Percentiles rank a stretch among this genome's conserved stretches.
These are phyloP conservation scores for Termitomyces sp. DNA, from an alignment of 768 basidiomycete genomes.

Conservation along the genomic window DNA sequence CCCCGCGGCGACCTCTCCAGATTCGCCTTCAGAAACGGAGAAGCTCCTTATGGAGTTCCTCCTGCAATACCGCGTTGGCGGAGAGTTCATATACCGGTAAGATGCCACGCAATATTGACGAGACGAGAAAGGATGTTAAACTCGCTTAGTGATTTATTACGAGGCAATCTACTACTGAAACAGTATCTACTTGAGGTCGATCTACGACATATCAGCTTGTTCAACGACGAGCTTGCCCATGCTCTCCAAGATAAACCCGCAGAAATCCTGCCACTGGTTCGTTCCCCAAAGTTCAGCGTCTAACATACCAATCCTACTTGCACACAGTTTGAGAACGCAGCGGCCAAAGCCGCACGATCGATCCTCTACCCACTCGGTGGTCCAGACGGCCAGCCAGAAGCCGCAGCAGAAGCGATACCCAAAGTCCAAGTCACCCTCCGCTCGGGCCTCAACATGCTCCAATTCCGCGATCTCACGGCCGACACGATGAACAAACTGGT, in stretches of 20 bases:
- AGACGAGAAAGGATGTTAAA: neutral
- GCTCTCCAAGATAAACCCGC: constrained; percentile 85
- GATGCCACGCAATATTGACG: constrained; percentile 12
- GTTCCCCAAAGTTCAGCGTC: constrained; percentile 16
- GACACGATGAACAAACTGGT: constrained; percentile 95
- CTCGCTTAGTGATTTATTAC: constrained; percentile 67
- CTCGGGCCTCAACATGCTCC: constrained; percentile 89
- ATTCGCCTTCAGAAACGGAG: constrained; percentile 77
- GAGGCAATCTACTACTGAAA: constrained; percentile 84
- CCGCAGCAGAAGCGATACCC: constrained; percentile 36
- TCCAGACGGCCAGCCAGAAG: constrained; percentile 35
- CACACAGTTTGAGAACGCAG: constrained; percentile 86
- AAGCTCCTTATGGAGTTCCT: constrained; percentile 81
- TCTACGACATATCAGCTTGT: constrained; percentile 69
- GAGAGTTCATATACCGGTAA: constrained; percentile 89
- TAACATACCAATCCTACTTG: neutral
- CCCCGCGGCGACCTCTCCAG: constrained; percentile 48
- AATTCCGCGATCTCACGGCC: constrained; percentile 91
- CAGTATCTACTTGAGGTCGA: constrained; percentile 86
- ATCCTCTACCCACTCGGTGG: constrained; percentile 77
- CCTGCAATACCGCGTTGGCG: constrained; percentile 80
- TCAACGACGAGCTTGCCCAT: constrained; percentile 92
- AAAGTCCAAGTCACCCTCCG: constrained; percentile 84
- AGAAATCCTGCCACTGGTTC: constrained; percentile 82
- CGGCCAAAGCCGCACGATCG: constrained; percentile 75